A percentile compares a stretch with the other conserved stretches of the same genome.
Evolutionary conservation across 352 stramenopile genomes (phyloP).

Genomic region (Phytophthora melonis): DNA sequence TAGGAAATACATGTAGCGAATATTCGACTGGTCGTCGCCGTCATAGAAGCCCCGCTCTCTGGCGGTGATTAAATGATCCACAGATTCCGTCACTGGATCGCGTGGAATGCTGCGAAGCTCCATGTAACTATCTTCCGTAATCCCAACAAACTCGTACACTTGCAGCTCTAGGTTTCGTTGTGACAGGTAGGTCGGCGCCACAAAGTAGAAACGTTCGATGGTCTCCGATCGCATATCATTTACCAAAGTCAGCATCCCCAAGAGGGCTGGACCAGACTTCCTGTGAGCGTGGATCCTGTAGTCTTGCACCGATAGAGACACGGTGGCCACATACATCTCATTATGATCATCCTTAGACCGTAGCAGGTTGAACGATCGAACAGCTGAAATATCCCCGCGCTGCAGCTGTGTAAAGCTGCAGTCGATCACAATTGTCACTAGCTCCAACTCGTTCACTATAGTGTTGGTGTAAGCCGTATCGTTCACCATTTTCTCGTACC

Average conservation of each 20-base stretch:
- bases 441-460: neutral
- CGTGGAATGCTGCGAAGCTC: neutral
- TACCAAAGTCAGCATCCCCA: neutral
- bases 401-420: constrained; percentile 1
- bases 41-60: neutral
- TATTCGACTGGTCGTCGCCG: neutral
- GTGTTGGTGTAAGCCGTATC: neutral
- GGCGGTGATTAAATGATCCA: neutral
- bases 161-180: neutral
- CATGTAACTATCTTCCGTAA: neutral
- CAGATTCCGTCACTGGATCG: neutral
- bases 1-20: neutral
- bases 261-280: neutral
- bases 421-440: neutral
- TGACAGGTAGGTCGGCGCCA: neutral
- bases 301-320: neutral
- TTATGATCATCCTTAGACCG: neutral
- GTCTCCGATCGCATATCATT: neutral
- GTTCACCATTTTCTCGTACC: neutral
- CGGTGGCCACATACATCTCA: neutral
- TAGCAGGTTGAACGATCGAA: neutral
- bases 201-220: neutral
- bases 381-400: neutral
- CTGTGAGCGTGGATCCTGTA: neutral
- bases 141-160: neutral